Evolutionary conservation across 768 basidiomycete species (phyloP), one percentile per base, ranked within the genome.

Genomic region (Boletus pseudo-olivaceus): DNA sequence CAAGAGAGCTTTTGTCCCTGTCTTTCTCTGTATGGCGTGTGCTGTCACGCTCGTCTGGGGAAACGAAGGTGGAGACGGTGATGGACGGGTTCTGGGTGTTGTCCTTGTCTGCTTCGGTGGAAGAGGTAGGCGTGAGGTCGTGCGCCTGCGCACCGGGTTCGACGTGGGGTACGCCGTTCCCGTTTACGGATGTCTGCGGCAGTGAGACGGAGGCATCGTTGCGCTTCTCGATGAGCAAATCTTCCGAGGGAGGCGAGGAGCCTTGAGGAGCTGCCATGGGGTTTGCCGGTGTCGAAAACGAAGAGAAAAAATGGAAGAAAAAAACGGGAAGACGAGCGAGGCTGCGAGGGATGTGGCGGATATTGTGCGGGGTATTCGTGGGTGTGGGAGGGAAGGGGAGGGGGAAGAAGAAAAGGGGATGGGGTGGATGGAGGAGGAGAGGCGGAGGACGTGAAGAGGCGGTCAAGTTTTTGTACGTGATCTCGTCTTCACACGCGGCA

Each of bases 1-100:
- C 68, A 20, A 78, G 67, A 8, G 78, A 79, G 51, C 68, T 76
- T 64, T 76, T 78, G 64, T 79, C 78, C 65, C 71, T 76, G 64
- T 77, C 76, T 39, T 66, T 70, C 26, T 75, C 72, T 57, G 51
- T 50, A n/a, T 59, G 58, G 55, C 67, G 71, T 20, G 66, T 51
- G 41, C 60, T 69, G 45, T 70, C 69, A 55, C 65, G 68, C 46
- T 70, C 69, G 57, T 65, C 69, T 56, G 70, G 68, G 26, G 62
- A 65, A 51, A 64, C 68, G 46, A 68, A 71, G 40, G 67, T 68
- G 26, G 67, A 71, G 48, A 67, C 69, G 34, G 69, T 71, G 58
- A 63, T 59, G 60, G 69, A 70, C 40, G 67, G 71, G 26, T 70
- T 70, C 53, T 68, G 69, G 37, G 57, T 40, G 58, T 68, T 73